Percentiles rank a stretch among this genome's conserved stretches.
Conservation (phyloP, 2,329 filamentous ascomycete species). For the Fusarium musae region DNA sequence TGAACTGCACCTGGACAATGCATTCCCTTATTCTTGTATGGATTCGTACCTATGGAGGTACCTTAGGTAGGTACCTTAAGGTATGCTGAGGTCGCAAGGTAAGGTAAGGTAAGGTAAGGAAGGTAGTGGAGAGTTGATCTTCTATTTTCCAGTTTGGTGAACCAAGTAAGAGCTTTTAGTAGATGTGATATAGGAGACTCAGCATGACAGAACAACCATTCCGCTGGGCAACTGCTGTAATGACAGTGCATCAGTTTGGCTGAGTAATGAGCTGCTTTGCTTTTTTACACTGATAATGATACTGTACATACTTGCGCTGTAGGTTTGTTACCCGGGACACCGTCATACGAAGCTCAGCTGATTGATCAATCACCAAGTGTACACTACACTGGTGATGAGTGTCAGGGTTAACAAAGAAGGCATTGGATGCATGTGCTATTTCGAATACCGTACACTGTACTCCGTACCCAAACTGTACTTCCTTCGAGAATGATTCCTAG, state of each 20-base stretch:
- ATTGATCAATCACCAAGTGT: neutral
- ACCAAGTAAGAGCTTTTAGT: slow-evolving; percentile 10
- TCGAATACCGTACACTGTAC: neutral
- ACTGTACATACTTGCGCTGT: neutral
- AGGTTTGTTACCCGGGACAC: neutral
- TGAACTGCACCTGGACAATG: neutral
- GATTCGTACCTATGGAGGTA: neutral
- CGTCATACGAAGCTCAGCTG: neutral
- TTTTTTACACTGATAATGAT: neutral
- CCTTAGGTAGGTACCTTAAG: neutral
- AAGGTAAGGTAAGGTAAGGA: neutral
- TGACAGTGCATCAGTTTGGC: neutral
- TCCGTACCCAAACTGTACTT: slow-evolving; percentile 34
- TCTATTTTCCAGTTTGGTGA: neutral
- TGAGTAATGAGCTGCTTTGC: neutral
- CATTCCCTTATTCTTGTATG: neutral
- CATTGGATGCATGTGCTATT: neutral
- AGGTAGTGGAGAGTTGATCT: neutral
- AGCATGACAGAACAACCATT: slow-evolving; percentile 1
- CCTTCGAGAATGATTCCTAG: slow-evolving; percentile 44
- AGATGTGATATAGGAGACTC: neutral
- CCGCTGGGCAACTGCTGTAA: neutral
- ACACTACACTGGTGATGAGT: neutral
- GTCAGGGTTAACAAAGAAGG: neutral
- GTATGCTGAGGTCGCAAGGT: neutral